Base-by-base conservation (phyloP, 2,329 filamentous ascomycete species). In the Aspergillus sp. region DNA sequence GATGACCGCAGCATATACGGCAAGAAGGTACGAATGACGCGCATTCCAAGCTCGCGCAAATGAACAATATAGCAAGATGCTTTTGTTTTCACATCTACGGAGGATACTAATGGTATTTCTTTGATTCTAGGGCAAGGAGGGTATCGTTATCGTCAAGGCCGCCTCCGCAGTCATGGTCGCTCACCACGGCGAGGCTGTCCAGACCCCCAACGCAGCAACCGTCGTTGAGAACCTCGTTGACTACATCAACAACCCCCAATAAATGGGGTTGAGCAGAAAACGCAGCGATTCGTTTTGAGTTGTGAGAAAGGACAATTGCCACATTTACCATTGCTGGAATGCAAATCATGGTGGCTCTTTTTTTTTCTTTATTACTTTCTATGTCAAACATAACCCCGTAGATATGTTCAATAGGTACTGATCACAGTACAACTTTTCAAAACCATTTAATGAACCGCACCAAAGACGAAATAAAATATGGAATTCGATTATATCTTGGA, bases 81-180 rank as follows among this genome's bases (percentile, higher is more conserved):
- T 37, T 33, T 45, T 32, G 35, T 19, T 4, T 19, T 19, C 19
- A 19, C 19, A 19, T 19, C 4, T 4, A 19, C 19, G 19, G 19
- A 19, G 19, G 19, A 19, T 19, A 19, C 19, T 19, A 19, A 19
- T 19, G 19, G 19, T 19, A 19, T 19, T 19, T 19, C 19, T 19
- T 19, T 19, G 19, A 19, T 19, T 19, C 19, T 37, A 88, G 84
- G 89, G 87, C 58, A 88, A 85, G 66, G 81, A 85, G 65, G 93
- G 93, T 54, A 72, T 95, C 60, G 77, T 85, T 64, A 81, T 93
- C 59, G 83, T 84, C 71, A 95, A 94, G 78, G 94, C 91, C 60
- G 84, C 78, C 62, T 85, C 94, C 72, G 88, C 90, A 57, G 83
- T 97, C 67, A 81, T 98, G 65, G 73, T 98, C 66, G 86, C 82